A percentile compares a stretch with the other conserved stretches of the same genome.
These are phyloP conservation scores for Kwoniella pini DNA, from an alignment of 768 basidiomycete genomes.

Conservation along the genomic window DNA sequence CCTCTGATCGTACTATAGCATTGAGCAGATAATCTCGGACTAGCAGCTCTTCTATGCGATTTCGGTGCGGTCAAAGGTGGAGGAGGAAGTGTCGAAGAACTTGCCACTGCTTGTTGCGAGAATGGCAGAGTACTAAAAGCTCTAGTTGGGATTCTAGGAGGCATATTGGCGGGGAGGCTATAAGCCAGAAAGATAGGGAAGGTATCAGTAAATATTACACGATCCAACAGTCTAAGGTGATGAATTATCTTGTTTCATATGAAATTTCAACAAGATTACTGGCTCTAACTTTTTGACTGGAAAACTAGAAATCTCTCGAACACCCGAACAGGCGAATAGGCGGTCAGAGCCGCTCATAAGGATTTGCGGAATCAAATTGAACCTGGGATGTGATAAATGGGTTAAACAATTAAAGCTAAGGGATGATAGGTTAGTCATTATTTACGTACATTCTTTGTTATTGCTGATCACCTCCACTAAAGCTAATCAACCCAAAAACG, in stretches of 20 bases:
- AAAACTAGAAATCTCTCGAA: conserved; percentile 25
- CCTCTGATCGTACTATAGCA: conserved; percentile 9
- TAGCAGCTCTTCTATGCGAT: conserved; percentile 10
- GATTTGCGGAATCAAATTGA: conserved; percentile 1
- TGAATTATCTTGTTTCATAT: not conserved
- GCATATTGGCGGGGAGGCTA: conserved; percentile 18
- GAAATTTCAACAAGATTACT: conserved; percentile 11
- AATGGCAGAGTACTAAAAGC: conserved; percentile 24
- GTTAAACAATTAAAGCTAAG: too few species aligned
- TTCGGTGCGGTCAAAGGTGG: conserved; percentile 7
- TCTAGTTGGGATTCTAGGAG: conserved; percentile 35
- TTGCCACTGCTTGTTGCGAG: conserved; percentile 26
- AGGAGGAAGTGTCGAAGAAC: conserved; percentile 24
- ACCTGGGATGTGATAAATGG: too few species aligned
- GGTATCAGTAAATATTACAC: too few species aligned
- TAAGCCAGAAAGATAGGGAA: not conserved
- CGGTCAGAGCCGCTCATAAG: conserved; percentile 2
- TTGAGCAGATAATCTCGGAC: conserved; percentile 8
- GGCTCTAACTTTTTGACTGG: conserved; percentile 5
- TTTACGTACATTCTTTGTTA: too few species aligned
- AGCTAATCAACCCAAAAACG: too few species aligned
- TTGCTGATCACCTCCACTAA: too few species aligned
- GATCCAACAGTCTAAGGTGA: too few species aligned
- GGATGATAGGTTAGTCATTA: too few species aligned
- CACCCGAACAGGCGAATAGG: not conserved